These are phyloP conservation scores for Didymella pomorum DNA, from an alignment of 2,329 filamentous ascomycete genomes.

Conservation along the genomic window DNA sequence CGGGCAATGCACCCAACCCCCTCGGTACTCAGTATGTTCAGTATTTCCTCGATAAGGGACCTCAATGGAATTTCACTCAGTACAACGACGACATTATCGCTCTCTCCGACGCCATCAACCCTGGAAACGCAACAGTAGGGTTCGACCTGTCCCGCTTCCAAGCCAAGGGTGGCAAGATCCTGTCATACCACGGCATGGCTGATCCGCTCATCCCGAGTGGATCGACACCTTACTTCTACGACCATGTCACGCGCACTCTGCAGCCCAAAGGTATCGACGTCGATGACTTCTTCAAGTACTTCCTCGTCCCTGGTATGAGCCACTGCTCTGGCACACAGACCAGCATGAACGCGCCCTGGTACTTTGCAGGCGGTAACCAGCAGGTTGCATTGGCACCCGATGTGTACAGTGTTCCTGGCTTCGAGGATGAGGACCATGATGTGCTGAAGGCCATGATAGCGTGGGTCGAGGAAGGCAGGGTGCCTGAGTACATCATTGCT, in stretches of 20 bases:
- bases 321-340: constrained; percentile 52
- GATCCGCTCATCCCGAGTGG: constrained; percentile 60
- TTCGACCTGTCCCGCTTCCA: constrained; percentile 59
- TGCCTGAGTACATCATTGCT: constrained; percentile 50
- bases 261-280: constrained; percentile 47
- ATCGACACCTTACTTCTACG: constrained; percentile 62
- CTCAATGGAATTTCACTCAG: constrained; percentile 50
- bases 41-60: constrained; percentile 53
- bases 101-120: constrained; percentile 53
- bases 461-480: constrained; percentile 54
- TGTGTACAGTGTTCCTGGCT: constrained; percentile 40
- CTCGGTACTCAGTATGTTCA: constrained; percentile 52
- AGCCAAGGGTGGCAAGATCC: constrained; percentile 52
- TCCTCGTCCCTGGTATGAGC: constrained; percentile 56
- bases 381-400: constrained; percentile 12
- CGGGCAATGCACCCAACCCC: constrained; percentile 46
- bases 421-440: constrained; percentile 53
- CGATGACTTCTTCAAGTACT: constrained; percentile 54
- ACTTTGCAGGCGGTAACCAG: constrained; percentile 51
- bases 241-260: constrained; percentile 52
- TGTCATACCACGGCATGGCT: constrained; percentile 56
- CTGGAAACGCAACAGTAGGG: constrained; percentile 60
- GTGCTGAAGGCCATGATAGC: constrained; percentile 56
- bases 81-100: constrained; percentile 52
- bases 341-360: constrained; percentile 54